Percentiles rank a stretch among this genome's conserved stretches.
These are phyloP conservation scores for Phytomonas francai DNA, from an alignment of 208 protist genomes.

Conservation along the genomic window DNA sequence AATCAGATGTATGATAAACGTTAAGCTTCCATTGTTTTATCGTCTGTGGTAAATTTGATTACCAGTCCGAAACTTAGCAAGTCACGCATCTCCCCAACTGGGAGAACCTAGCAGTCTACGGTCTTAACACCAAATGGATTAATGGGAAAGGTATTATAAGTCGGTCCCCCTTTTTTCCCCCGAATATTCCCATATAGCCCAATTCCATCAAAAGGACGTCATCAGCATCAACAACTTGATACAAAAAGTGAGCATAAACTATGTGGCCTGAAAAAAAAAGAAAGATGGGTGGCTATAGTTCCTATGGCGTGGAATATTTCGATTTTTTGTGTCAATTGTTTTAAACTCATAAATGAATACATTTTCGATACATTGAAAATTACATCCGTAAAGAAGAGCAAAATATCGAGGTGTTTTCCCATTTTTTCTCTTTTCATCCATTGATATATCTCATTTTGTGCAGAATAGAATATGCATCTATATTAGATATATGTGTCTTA, in stretches of 20 bases:
- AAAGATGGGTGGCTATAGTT: slow-evolving; percentile 85
- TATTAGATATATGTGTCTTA: not conserved
- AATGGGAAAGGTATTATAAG: slow-evolving; percentile 78
- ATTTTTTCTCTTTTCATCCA: slow-evolving; percentile 7
- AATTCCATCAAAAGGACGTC: slow-evolving; percentile 74
- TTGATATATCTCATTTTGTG: not conserved
- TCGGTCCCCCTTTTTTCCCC: slow-evolving; percentile 69
- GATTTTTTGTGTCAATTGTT: not conserved
- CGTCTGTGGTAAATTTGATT: slow-evolving; percentile 75
- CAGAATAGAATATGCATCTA: not conserved
- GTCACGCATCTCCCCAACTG: slow-evolving; percentile 34
- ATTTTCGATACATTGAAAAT: not conserved
- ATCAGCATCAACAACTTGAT: slow-evolving; percentile 86
- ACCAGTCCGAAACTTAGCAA: slow-evolving; percentile 78
- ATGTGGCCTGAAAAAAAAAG: slow-evolving; percentile 30
- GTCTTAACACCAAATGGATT: slow-evolving; percentile 86
- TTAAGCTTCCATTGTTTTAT: slow-evolving; percentile 75
- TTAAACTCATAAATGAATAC: not conserved
- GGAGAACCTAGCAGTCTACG: slow-evolving; percentile 65
- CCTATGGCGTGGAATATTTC: slow-evolving; percentile 15
- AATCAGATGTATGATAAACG: slow-evolving; percentile 56
- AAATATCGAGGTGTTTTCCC: slow-evolving; percentile 32
- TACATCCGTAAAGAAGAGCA: slow-evolving; percentile 26
- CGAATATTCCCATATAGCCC: slow-evolving; percentile 75
- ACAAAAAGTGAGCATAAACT: slow-evolving; percentile 90